Evolutionary conservation across 2,329 filamentous ascomycete genomes (phyloP), one percentile per base, ranked within the genome.

Genomic region (Zymoseptoria passerinii): DNA sequence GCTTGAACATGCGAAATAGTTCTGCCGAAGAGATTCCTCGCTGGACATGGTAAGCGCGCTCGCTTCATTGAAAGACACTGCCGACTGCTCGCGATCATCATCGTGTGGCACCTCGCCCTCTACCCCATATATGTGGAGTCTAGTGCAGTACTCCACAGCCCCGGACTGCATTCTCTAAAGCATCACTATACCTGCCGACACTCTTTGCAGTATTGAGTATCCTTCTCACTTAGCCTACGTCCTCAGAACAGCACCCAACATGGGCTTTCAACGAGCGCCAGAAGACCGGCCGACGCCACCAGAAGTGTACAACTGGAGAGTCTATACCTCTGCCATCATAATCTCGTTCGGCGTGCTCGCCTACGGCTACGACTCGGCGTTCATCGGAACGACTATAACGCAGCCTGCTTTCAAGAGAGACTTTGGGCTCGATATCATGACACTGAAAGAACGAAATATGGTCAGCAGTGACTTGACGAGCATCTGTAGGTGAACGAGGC

Each of bases 251-350:
- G 35, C 35, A 44, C 16, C 48, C 44, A 74, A 72, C 68, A 71
- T 68, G 50, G 72, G 71, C 48, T 74, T 76, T 70, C 54, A 79
- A 63, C 75, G 76, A 54, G 78, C 78, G 44, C 76, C 78, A 44
- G 80, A 82, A 66, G 80, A 83, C 67, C 74, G 80, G 63, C 80
- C 80, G 27, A 83, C 80, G 61, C 81, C 80, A 19, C 74, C 76
- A 59, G 78, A 81, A 69, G 80, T 82, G 62, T 81, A 81, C 69
- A 81, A 81, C 61, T 78, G 76, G 76, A 73, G 76, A 3, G 69
- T 81, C 20, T 82, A 82, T 63, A 71, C 69, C 5, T 75, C 78
- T 52, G 75, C 77, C 0, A 65, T 75, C n/a, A 72, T 81, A 28
- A 80, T 81, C 51, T 75, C 79, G 4, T 77, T 76, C 18, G 79